Base-by-base conservation (phyloP, 78 protist species). In the Thecamonas trahens region DNA sequence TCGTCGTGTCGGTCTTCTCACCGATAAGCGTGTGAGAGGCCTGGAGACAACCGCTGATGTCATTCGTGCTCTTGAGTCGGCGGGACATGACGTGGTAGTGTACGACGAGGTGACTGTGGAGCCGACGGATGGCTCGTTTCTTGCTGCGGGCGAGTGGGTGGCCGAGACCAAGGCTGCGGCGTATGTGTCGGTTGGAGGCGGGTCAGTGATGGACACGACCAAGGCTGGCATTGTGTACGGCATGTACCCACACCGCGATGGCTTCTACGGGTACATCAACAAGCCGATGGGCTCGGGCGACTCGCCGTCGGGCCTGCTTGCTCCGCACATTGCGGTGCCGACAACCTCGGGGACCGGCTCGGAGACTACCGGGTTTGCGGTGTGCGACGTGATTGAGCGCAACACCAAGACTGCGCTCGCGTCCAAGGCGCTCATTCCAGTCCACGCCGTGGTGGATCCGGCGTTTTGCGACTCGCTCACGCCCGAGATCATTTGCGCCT, bases 341-440 rank as follows among this genome's bases (percentile, higher is more conserved):
- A 72, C 77, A 6, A 72, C 77, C n/a, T 31, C 65, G 22, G 77
- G 77, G 37, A 72, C 77, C 37, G 77, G 77, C 34, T 32, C 52
- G n/a, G 77, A 72, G n/a, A 24, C 66, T 1, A 72, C 77, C 32
- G 77, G 77, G 17, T 17, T 72, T 5, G 54, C 69, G 11, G 67
- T 72, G 9, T 72, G 17, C 22, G 69, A 72, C 38, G 31, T 70
- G 11, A 32, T 7, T 8, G 49, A 37, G n/a, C 59, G 13, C 59
- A 7, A 11, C n/a, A 17, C 57, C 58, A 72, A 72, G 63, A 72
- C 77, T 60, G 77, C 74, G n/a, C 67, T 72, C 11, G 77, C 67
- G 17, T 14, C 28, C 15, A n/a, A 24, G 13, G 29, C 1, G n/a
- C 18, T 72, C 20, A 64, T 11, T 5, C 77, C 77, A 1, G 38